Evolutionary conservation across 768 basidiomycete species (phyloP), one percentile per base, ranked within the genome.

Genomic region (Galerina marginata): DNA sequence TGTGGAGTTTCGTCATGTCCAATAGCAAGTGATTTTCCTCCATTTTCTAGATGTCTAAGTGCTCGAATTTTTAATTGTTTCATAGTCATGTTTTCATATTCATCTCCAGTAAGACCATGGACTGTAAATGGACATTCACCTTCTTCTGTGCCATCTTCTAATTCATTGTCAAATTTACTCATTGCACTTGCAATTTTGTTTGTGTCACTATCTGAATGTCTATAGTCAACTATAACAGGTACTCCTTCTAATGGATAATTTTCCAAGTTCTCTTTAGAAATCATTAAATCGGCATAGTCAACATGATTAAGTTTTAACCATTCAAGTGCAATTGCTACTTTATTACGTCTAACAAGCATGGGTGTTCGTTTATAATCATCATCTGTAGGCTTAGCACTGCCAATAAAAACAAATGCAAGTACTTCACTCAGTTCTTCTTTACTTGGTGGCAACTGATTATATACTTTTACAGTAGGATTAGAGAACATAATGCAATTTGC

Each of bases 381-480:
- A 20, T 20, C 20, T 20, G 20, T 20, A 20, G 20, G 20, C 20
- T 20, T 20, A 20, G 20, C 20, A 20, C 20, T 20, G 20, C 20
- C 20, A 20, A 20, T 20, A 20, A 20, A 20, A 20, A 20, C 20
- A 20, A 20, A 20, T 20, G 20, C 47, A 12, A 49, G 47, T 6
- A 49, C 56, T 25, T 74, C 70, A 38, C 66, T 60, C 10, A 74
- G 29, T 2, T 74, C 68, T 2, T 59, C 58, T 37, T 43, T 49
- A 2, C 59, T 40, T 2, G 70, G 69, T 2, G 74, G 75, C 0
- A 75, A 60, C 14, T 50, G 60, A 23, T 67, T 16, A 54, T 69
- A 73, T 2, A 77, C 52, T 40, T 71, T 71, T 0, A 59, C 51
- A 2, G 69, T 60, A 0, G 74, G 75, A 10, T 64, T 58, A 42